phyloP scores from a whole-genome alignment of 108 stramenopile genomes.

The Schizochytrium sp. region DNA sequence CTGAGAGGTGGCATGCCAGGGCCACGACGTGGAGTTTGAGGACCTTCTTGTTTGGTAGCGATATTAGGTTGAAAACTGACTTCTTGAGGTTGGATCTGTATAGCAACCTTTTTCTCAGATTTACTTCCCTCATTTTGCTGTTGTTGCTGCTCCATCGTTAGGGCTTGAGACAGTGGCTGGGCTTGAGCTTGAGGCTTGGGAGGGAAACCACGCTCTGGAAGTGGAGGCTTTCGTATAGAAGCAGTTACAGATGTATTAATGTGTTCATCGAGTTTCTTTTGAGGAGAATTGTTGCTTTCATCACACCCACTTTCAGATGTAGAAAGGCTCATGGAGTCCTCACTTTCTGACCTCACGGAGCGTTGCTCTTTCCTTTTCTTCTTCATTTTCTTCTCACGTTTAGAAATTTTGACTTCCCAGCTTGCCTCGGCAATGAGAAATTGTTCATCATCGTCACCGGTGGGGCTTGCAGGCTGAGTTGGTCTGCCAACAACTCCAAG shows the following conservation, averaged over 20 bases:
- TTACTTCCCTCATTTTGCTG: too few species aligned
- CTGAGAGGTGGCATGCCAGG: not conserved
- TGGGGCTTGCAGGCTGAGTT: not conserved
- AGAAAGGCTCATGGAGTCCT: slow-evolving; percentile 30
- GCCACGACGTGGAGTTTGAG: not conserved
- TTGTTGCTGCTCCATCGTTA: not conserved
- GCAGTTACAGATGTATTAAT: too few species aligned
- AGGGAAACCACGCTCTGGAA: not conserved
- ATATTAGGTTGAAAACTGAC: too few species aligned
- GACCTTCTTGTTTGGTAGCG: not conserved
- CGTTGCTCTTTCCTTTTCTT: slow-evolving; percentile 3
- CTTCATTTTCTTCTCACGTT: not conserved
- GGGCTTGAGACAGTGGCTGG: not conserved
- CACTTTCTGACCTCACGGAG: slow-evolving; percentile 4
- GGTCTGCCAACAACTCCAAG: not conserved
- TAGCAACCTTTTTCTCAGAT: too few species aligned
- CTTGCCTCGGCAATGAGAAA: not conserved
- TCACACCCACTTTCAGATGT: slow-evolving; percentile 16
- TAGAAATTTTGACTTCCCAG: slow-evolving; percentile 19
- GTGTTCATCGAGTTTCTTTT: not conserved
- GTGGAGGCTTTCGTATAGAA: too few species aligned
- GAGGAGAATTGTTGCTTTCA: not conserved
- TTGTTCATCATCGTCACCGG: not conserved
- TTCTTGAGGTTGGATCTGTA: too few species aligned
- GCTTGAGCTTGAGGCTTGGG: not conserved